Conservation (phyloP, 1,284 basidiomycete species). For the Sporisorium iseilematis-ciliati region DNA sequence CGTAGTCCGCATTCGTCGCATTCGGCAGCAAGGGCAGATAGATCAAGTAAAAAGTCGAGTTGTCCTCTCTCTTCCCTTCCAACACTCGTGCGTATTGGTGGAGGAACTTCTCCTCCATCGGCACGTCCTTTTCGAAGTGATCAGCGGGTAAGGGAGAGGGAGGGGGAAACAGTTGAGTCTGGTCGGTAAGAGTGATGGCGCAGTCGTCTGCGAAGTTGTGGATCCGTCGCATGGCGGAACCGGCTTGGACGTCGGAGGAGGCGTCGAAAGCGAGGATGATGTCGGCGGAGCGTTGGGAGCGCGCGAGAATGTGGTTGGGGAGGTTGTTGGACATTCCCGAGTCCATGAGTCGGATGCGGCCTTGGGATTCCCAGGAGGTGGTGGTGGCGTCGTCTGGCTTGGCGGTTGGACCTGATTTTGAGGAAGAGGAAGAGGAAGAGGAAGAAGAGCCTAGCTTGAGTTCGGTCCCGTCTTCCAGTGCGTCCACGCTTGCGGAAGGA, state of each 20-base stretch:
- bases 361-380: constrained; percentile 49
- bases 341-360: constrained; percentile 64
- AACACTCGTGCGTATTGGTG: constrained; percentile 47
- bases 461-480: constrained; percentile 8
- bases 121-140: constrained; percentile 4
- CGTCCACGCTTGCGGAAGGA: neutral
- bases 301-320: constrained; percentile 64
- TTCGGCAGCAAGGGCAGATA: constrained; percentile 66
- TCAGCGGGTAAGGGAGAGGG: neutral
- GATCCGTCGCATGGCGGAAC: constrained; percentile 58
- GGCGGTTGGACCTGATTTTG: neutral
- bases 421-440: neutral
- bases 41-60: constrained; percentile 45
- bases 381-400: neutral
- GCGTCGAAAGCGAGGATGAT: constrained; percentile 66
- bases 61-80: constrained; percentile 26
- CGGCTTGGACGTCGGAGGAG: constrained; percentile 66
- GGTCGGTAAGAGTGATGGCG: constrained; percentile 33
- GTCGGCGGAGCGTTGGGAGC: constrained; percentile 53
- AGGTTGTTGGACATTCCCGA: constrained; percentile 67
- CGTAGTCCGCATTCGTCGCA: constrained; percentile 51
- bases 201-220: constrained; percentile 63
- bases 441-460: constrained; percentile 4
- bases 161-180: constrained; percentile 22
- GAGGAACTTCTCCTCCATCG: constrained; percentile 37